Evolutionary conservation across 2,329 filamentous ascomycete species (phyloP), one percentile per base, ranked within the genome.

Genomic region (Aspergillus fructus): DNA sequence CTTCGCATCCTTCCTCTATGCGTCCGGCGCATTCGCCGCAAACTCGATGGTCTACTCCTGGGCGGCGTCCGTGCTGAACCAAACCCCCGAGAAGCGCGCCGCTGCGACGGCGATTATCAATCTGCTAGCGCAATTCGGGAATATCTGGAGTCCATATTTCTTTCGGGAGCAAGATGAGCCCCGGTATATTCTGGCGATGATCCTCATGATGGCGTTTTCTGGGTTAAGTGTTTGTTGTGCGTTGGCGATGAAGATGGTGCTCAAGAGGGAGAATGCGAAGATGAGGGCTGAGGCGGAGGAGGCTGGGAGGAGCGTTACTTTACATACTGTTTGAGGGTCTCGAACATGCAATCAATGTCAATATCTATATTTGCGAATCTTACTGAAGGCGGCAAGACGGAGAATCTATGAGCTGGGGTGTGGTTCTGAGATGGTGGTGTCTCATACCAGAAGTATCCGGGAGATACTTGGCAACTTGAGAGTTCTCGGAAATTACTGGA

Each of bases 71-170:
- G 41, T 24, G 5, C 41, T 43, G 5, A 43, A 15, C 19, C 17
- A 43, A 21, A 43, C 41, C 5, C 41, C 41, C 11, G 41, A 43
- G 17, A 43, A 43, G 13, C 8, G 41, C 7, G 41, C 41, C 11
- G 41, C 41, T 9, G 41, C 17, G 5, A 43, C 41, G 6, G 41
- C 41, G 17, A 43, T 24, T 21, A 43, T 43, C 9, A 43, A 43
- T 21, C 41, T 43, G 17, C 41, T 43, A 1, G 19, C 41, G 17
- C 17, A 43, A 13, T 21, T 43, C 17, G 41, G 41, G 9, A 43
- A 43, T 13, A 43, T 43, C 41, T 74, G 70, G 53, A 74, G 70
- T 1, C 75, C 76, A 1, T 79, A 77, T 53, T 72, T 43, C 19
- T 43, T 77, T 59, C 58, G 65, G 0, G 59, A 64, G 1, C 62